Evolutionary conservation across 2,329 filamentous ascomycete genomes (phyloP).

Genomic region (Aspergillus niger): DNA sequence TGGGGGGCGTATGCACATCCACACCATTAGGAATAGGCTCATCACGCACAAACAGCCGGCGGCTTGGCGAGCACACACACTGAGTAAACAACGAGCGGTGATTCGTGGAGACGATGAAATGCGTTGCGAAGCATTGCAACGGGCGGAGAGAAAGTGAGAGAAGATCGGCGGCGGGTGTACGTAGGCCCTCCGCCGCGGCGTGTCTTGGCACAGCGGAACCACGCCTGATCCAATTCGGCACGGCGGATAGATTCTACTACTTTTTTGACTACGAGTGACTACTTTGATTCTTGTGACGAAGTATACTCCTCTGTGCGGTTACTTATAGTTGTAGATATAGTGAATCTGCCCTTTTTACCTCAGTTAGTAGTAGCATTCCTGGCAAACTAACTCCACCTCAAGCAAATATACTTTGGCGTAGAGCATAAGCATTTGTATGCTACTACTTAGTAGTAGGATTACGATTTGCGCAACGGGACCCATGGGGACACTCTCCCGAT

Average conservation of each 20-base stretch:
- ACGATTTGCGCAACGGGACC: no score
- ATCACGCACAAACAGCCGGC: slow-evolving; percentile 9
- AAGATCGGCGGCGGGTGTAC: neutral
- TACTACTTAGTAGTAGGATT: no score
- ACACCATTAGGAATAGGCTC: slow-evolving; percentile 10
- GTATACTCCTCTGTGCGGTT: no score
- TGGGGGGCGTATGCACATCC: neutral
- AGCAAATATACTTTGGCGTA: no score
- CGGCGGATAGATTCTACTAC: neutral
- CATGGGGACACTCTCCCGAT: no score
- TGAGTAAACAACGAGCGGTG: neutral
- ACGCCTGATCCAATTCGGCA: neutral
- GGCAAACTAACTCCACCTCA: no score
- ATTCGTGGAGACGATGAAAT: slow-evolving; percentile 1
- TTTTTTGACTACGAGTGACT: neutral
- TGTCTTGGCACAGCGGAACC: slow-evolving; percentile 11
- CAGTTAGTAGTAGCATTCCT: no score
- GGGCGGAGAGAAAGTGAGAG: neutral
- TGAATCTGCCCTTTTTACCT: no score
- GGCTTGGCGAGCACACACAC: slow-evolving; percentile 9
- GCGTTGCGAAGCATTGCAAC: neutral
- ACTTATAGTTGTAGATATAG: no score
- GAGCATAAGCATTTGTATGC: no score
- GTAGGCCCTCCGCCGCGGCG: neutral
- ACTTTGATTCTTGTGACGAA: no score